phyloP scores from a whole-genome alignment of 345 rosid species.

The Euphorbia lathyris region DNA sequence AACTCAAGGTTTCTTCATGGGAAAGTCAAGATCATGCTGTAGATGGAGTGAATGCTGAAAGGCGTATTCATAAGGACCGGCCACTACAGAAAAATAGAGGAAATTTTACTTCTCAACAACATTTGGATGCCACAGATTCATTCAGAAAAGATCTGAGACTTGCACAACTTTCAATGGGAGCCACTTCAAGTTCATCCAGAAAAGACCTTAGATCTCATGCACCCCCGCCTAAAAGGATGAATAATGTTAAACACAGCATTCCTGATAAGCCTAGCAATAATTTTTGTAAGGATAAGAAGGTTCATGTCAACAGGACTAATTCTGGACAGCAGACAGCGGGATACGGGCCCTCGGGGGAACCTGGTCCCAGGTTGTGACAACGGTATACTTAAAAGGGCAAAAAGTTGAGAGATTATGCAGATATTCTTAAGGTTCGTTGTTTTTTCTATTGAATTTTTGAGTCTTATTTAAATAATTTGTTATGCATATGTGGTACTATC shows the following conservation, averaged over 20 bases:
- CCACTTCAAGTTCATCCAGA: slow-evolving; percentile 56
- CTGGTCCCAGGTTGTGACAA: slow-evolving; percentile 22
- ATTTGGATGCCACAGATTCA: slow-evolving; percentile 24
- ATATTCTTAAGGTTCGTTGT: slow-evolving; percentile 55
- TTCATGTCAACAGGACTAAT: slow-evolving; percentile 13
- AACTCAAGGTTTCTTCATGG: slow-evolving; percentile 5
- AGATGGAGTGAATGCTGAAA: slow-evolving; percentile 32
- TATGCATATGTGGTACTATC: background rate
- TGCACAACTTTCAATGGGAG: slow-evolving; percentile 38
- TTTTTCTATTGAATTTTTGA: background rate
- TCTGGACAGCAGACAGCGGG: slow-evolving; percentile 9
- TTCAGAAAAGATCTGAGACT: slow-evolving; percentile 35
- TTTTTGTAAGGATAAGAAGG: slow-evolving; percentile 29
- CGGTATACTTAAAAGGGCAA: slow-evolving; percentile 51
- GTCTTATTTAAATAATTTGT: slow-evolving; percentile 14
- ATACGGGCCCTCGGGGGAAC: slow-evolving; percentile 18
- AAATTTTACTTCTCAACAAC: slow-evolving; percentile 19
- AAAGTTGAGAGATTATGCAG: slow-evolving; percentile 42
- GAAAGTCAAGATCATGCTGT: slow-evolving; percentile 25
- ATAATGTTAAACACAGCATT: no score
- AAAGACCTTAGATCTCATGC: slow-evolving; percentile 6
- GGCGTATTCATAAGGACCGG: slow-evolving; percentile 23
- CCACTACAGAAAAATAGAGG: slow-evolving; percentile 20
- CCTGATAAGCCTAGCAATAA: no score
- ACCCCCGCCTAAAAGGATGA: slow-evolving; percentile 9